Evolutionary conservation across 179 eudicot species (phyloP).

Genomic region (Patellifolia procumbens): DNA sequence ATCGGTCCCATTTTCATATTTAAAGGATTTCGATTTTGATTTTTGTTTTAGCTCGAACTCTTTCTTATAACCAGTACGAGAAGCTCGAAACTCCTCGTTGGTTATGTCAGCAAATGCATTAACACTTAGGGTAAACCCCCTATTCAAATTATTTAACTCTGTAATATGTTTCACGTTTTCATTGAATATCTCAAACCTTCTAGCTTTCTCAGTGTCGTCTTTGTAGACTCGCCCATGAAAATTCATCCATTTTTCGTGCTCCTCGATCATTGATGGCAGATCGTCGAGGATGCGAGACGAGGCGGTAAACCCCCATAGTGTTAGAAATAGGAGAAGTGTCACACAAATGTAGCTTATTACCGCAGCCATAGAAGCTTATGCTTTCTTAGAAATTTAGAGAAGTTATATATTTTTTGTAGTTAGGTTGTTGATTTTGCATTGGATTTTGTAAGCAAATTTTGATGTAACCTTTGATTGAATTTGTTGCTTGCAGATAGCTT

Average conservation of each 20-base stretch:
- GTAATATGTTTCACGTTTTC: constrained; percentile 49
- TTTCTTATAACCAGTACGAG: constrained; percentile 44
- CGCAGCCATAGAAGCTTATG: constrained; percentile 23
- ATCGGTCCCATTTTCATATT: constrained; percentile 40
- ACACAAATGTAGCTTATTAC: constrained; percentile 10
- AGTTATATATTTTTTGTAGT: neutral
- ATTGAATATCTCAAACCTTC: constrained; percentile 47
- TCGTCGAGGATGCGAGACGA: constrained; percentile 39
- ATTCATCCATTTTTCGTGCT: constrained; percentile 59
- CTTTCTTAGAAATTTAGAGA: neutral
- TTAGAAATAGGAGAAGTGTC: constrained; percentile 23
- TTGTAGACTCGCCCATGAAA: constrained; percentile 51
- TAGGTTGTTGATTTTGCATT: constrained; percentile 12
- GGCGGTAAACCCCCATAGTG: constrained; percentile 24
- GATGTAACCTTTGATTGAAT: constrained; percentile 23
- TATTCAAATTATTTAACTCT: constrained; percentile 30
- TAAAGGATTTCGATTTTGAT: constrained; percentile 27
- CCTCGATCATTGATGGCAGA: constrained; percentile 40
- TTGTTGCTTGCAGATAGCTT: neutral
- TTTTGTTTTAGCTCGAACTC: neutral
- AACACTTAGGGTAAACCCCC: constrained; percentile 40
- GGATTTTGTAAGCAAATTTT: constrained; percentile 33
- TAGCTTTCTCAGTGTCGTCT: constrained; percentile 38
- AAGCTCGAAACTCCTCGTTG: constrained; percentile 48
- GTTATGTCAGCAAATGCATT: constrained; percentile 54